phyloP scores from a whole-genome alignment of 1,284 basidiomycete genomes.

The Apiotrichum porosum region DNA sequence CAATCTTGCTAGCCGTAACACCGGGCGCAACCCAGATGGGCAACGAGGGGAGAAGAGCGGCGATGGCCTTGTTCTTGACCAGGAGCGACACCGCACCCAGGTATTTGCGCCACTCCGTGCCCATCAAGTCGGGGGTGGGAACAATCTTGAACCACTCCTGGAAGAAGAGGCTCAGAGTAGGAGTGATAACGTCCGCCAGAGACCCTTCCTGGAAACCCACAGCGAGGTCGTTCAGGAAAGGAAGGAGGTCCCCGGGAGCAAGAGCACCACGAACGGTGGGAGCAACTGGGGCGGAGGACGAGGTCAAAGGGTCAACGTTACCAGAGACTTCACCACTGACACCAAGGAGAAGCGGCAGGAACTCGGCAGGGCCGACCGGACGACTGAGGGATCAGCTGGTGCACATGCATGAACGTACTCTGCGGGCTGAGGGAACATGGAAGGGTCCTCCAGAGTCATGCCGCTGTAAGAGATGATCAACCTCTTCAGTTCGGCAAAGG shows the following conservation, averaged over 20 bases:
- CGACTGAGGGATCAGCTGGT: slow-evolving; percentile 52
- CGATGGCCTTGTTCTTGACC: slow-evolving; percentile 75
- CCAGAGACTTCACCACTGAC: slow-evolving; percentile 54
- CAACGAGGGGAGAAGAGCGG: slow-evolving; percentile 57
- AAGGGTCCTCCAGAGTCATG: slow-evolving; percentile 79
- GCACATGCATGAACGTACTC: slow-evolving; percentile 53
- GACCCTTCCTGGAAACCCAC: slow-evolving; percentile 46
- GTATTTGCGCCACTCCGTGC: slow-evolving; percentile 72
- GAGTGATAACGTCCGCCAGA: slow-evolving; percentile 51
- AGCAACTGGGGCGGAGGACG: slow-evolving; percentile 7
- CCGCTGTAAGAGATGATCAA: slow-evolving; percentile 87
- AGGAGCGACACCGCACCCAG: slow-evolving; percentile 75
- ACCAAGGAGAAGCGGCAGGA: slow-evolving; percentile 68
- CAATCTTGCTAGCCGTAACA: slow-evolving; percentile 46
- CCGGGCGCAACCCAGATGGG: slow-evolving; percentile 43
- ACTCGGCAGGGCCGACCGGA: slow-evolving; percentile 66
- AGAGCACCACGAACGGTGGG: slow-evolving; percentile 23
- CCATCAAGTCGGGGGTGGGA: slow-evolving; percentile 44
- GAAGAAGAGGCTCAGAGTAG: slow-evolving; percentile 47
- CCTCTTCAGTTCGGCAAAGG: slow-evolving; percentile 68
- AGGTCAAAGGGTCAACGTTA: slow-evolving; percentile 53
- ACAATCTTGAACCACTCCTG: slow-evolving; percentile 47
- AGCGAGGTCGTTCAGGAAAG: slow-evolving; percentile 52
- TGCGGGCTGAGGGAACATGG: slow-evolving; percentile 83
- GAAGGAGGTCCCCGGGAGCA: slow-evolving; percentile 43